Conservation (phyloP, 495 filamentous ascomycete species). For the Hypoxylon fragiforme region DNA sequence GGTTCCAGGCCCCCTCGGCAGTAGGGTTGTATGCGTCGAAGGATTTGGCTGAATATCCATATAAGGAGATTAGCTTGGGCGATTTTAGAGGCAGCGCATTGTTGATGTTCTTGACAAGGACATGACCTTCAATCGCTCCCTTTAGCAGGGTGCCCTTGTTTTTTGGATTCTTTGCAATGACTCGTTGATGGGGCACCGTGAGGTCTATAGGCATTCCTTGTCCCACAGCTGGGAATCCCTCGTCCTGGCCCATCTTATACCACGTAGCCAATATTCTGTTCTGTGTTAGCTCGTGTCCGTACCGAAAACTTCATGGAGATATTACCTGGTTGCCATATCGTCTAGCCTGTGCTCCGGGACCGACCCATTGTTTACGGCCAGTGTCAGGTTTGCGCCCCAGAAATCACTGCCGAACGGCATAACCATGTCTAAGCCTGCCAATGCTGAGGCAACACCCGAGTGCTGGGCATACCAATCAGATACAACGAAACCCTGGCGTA, state of each 20-base stretch:
- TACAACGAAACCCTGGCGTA: slow-evolving; percentile 59
- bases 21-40: slow-evolving; percentile 45
- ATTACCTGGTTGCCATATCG: slow-evolving; percentile 54
- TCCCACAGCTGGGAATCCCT: slow-evolving; percentile 49
- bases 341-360: slow-evolving; percentile 53
- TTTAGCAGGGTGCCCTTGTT: slow-evolving; percentile 47
- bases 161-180: slow-evolving; percentile 52
- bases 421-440: slow-evolving; percentile 63
- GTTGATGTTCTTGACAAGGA: slow-evolving; percentile 65
- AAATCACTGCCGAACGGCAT: slow-evolving; percentile 54
- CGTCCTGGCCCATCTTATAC: slow-evolving; percentile 61
- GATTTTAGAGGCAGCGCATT: slow-evolving; percentile 58
- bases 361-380: slow-evolving; percentile 53
- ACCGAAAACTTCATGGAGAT: not conserved
- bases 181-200: slow-evolving; percentile 53
- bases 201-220: slow-evolving; percentile 55
- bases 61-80: slow-evolving; percentile 53
- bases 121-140: slow-evolving; percentile 58
- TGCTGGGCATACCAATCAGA: slow-evolving; percentile 66
- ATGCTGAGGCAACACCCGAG: slow-evolving; percentile 53
- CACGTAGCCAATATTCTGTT: slow-evolving; percentile 61
- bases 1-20: slow-evolving; percentile 30
- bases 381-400: slow-evolving; percentile 46
- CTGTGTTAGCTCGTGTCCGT: slow-evolving; percentile 6
- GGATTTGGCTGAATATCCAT: slow-evolving; percentile 54